These are phyloP conservation scores for Planoprotostelium fungivorum DNA, from an alignment of 78 protist genomes.

Conservation along the genomic window DNA sequence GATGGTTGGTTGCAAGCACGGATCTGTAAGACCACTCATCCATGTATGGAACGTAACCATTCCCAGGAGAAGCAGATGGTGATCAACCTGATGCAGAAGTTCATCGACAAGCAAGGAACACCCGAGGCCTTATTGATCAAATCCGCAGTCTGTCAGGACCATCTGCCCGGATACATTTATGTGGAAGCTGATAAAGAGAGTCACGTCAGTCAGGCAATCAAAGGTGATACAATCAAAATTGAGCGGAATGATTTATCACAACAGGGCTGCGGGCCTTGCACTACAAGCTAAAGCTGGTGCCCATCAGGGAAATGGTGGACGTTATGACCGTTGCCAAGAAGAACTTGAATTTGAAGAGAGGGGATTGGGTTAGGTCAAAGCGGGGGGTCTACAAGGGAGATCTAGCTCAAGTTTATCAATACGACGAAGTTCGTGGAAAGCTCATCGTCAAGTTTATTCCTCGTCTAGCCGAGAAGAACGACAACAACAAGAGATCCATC, in stretches of 20 bases:
- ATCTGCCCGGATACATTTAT: conserved; percentile 49
- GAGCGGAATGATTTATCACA: background rate
- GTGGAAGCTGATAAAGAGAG: conserved; percentile 58
- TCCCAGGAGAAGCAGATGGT: conserved; percentile 36
- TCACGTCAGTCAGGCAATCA: conserved; percentile 48
- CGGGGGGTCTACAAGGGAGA: conserved; percentile 48
- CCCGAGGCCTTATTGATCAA: conserved; percentile 19
- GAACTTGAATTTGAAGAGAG: conserved; percentile 12
- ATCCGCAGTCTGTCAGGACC: conserved; percentile 44
- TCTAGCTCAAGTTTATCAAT: conserved; percentile 26
- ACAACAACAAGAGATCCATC: conserved; percentile 10
- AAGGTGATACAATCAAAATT: conserved; percentile 2
- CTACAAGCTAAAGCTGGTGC: conserved; percentile 14
- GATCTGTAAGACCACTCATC: conserved; percentile 26
- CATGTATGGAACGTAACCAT: conserved; percentile 21
- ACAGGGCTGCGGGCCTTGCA: background rate
- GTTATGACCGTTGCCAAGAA: conserved; percentile 25
- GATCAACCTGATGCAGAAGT: conserved; percentile 49
- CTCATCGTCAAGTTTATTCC: conserved; percentile 43
- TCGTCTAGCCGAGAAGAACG: conserved; percentile 15
- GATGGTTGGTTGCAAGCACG: background rate
- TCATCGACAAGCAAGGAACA: conserved; percentile 11
- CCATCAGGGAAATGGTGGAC: conserved; percentile 50
- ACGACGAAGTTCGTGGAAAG: conserved; percentile 21
- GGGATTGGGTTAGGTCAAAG: conserved; percentile 43